Evolutionary conservation across 805 yeast species (phyloP).

Genomic region (Candida montana): DNA sequence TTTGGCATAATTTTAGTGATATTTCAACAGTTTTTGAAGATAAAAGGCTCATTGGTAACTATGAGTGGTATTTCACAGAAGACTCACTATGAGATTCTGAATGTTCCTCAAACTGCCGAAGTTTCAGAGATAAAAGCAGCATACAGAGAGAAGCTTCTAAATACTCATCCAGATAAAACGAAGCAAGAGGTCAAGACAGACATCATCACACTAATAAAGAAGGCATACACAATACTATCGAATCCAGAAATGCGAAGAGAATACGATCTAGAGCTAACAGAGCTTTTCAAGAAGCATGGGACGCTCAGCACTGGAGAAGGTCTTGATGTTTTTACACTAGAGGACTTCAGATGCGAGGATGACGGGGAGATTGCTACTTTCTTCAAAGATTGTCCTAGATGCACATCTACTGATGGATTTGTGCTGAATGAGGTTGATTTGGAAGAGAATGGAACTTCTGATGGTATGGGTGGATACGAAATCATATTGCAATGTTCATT

Average conservation of each 20-base stretch:
- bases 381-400: constrained; percentile 61
- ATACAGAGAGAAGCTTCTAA: constrained; percentile 54
- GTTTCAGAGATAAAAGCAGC: constrained; percentile 49
- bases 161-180: constrained; percentile 76
- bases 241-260: constrained; percentile 33
- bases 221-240: constrained; percentile 57
- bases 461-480: constrained; percentile 51
- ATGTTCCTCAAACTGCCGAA: constrained; percentile 36
- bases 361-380: constrained; percentile 33
- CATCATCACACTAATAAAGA: constrained; percentile 43
- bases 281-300: constrained; percentile 29
- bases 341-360: constrained; percentile 45
- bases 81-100: constrained; percentile 56
- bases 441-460: constrained; percentile 41
- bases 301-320: constrained; percentile 52
- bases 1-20: too few species aligned
- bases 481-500: constrained; percentile 74
- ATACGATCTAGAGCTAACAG: constrained; percentile 48
- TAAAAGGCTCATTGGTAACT: too few species aligned
- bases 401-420: constrained; percentile 50
- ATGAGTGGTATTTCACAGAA: constrained; percentile 10
- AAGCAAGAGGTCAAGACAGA: constrained; percentile 12
- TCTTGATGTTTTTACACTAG: constrained; percentile 60
- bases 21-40: too few species aligned
- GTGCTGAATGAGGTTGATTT: constrained; percentile 57